Evolutionary conservation across 768 basidiomycete genomes (phyloP), one percentile per base, ranked within the genome.

Genomic region (Collybiopsis luxurians): DNA sequence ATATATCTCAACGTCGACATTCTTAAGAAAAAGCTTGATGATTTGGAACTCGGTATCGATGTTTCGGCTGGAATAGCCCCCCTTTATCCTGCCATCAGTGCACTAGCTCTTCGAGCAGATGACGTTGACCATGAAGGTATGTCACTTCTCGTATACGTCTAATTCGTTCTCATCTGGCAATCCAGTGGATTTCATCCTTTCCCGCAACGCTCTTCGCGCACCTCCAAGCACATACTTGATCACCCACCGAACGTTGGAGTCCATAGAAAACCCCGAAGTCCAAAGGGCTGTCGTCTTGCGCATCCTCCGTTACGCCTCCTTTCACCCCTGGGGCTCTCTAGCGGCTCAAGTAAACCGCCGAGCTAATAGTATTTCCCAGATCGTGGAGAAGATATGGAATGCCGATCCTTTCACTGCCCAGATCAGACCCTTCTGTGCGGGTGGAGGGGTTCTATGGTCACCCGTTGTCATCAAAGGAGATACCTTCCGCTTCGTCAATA

Each of bases 281-380:
- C 75, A 71, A 50, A 66, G 63, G 43, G 76, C 78, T 2, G 63
- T 85, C 43, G 65, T 85, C 59, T 68, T 79, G 42, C 79, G 84
- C 30, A 73, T 86, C 27, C 71, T 91, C 51, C 89, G 90, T 13
- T 88, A 84, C 63, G 72, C 85, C 40, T 92, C 91, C 0, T 85
- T 83, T 44, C 74, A 80, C 38, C 86, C 89, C 2, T 94, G 92
- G 92, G 92, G 92, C 4, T 83, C 83, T 46, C 63, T 79, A 17
- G 79, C 74, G 7, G 81, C 90, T 1, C 85, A 90, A 60, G 82
- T 77, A 2, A 70, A 79, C 57, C 79, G 91, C 31, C 77, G 82
- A 9, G 67, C 64, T 39, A 60, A 55, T 5, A 79, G 77, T 49
- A 66, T 88, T 27, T 59, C 71, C 1, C 75, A 75, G 36, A 82